phyloP scores from a whole-genome alignment of 2,329 filamentous ascomycete species.

The Penicillium decumbens region DNA sequence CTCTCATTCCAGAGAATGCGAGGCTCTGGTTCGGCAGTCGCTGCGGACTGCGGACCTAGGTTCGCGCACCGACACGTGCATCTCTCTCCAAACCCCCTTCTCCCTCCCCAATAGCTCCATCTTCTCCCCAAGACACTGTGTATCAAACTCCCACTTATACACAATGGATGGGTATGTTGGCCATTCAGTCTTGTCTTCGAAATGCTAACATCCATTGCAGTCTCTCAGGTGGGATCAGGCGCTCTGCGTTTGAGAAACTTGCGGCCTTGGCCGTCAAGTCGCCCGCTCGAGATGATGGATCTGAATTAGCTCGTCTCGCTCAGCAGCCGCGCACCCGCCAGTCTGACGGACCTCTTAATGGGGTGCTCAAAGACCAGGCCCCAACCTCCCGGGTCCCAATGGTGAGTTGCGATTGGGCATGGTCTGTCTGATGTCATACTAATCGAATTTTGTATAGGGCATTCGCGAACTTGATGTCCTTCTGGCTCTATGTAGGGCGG shows the following conservation, averaged over 20 bases:
- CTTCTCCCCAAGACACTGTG: not conserved
- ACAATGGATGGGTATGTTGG: slow-evolving; percentile 33
- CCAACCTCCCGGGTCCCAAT: slow-evolving; percentile 39
- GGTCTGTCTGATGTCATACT: slow-evolving; percentile 9
- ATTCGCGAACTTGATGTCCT: slow-evolving; percentile 89
- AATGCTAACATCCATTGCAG: slow-evolving; percentile 20
- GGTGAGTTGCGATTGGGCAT: slow-evolving; percentile 23
- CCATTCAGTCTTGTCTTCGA: not conserved
- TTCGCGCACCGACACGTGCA: slow-evolving; percentile 18
- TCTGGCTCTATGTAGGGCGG: slow-evolving; percentile 84
- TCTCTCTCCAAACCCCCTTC: not conserved
- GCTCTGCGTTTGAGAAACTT: slow-evolving; percentile 44
- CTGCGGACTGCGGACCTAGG: not conserved
- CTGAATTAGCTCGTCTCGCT: slow-evolving; percentile 36
- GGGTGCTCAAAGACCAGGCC: slow-evolving; percentile 34
- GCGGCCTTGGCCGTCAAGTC: slow-evolving; percentile 40
- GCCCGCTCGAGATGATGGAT: slow-evolving; percentile 25
- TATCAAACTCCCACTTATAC: not conserved
- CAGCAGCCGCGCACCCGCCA: slow-evolving; percentile 26
- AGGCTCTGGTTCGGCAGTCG: not conserved
- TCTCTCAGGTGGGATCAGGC: slow-evolving; percentile 34
- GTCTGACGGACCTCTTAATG: slow-evolving; percentile 34
- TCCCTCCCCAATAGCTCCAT: not conserved
- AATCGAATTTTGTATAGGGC: slow-evolving; percentile 51
- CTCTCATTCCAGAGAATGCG: not conserved